Conservation (phyloP, 495 filamentous ascomycete genomes). For the Lindgomyces ingoldianus region DNA sequence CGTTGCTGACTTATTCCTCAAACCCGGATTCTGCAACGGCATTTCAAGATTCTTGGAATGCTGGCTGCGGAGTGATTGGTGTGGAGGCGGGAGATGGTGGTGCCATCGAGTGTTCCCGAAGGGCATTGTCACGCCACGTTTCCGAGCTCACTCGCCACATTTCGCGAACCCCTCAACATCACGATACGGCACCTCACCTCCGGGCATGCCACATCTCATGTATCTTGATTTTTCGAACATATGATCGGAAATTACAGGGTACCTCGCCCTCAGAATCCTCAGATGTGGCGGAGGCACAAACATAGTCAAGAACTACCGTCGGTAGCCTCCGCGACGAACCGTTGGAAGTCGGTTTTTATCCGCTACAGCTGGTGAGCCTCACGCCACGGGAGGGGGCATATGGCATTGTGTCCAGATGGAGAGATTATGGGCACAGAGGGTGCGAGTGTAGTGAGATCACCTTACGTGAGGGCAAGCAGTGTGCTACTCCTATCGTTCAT, state of each 20-base stretch:
- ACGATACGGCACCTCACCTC: not conserved
- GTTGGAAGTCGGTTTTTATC: not conserved
- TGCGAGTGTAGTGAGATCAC: not conserved
- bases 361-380: not conserved
- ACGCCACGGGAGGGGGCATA: not conserved
- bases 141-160: not conserved
- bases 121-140: not conserved
- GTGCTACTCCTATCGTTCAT: not conserved
- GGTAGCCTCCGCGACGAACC: not conserved
- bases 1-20: not conserved
- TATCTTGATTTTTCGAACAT: not conserved
- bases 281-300: not conserved
- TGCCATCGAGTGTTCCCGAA: not conserved
- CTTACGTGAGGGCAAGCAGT: not conserved
- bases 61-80: not conserved
- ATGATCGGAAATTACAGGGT: not conserved
- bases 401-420: not conserved
- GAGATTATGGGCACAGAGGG: not conserved
- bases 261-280: not conserved
- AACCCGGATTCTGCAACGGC: not conserved
- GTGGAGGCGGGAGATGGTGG: not conserved
- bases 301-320: not conserved
- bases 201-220: not conserved
- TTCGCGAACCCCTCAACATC: not conserved
- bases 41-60: not conserved